Evolutionary conservation across 345 rosid species (phyloP).

Genomic region (Citrus glauca): DNA sequence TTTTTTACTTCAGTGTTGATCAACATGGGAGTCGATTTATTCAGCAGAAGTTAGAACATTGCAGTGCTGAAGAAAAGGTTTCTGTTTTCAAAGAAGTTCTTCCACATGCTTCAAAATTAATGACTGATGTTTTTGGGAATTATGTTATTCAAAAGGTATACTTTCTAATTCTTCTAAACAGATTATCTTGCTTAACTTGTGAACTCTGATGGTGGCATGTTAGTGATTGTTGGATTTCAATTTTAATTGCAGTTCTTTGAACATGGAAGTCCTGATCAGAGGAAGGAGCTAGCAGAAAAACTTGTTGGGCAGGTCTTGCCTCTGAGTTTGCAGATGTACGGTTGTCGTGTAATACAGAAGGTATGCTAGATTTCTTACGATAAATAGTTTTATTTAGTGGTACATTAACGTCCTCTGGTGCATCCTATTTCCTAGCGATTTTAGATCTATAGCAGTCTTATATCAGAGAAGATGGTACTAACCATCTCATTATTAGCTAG

Average conservation of each 20-base stretch:
- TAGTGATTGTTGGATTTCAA: constrained; percentile 13
- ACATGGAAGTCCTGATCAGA: constrained; percentile 81
- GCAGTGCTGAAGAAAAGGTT: constrained; percentile 70
- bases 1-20: constrained; percentile 66
- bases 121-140: constrained; percentile 98
- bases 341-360: constrained; percentile 99
- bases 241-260: constrained; percentile 68
- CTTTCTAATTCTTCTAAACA: constrained; percentile 1
- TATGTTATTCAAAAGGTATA: constrained; percentile 95
- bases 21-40: constrained; percentile 99
- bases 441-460: not conserved
- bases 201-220: not conserved
- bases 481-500: not conserved
- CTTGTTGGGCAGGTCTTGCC: constrained; percentile 84
- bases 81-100: constrained; percentile 87
- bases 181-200: not conserved
- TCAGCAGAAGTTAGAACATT: constrained; percentile 92
- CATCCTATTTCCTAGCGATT: not conserved
- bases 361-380: constrained; percentile 27
- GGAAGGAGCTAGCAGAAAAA: constrained; percentile 85
- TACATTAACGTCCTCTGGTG: not conserved
- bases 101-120: constrained; percentile 80
- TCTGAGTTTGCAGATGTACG: constrained; percentile 98
- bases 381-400: not conserved
- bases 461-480: not conserved